Conservation (phyloP, 2,329 filamentous ascomycete genomes). For the Sclerotinia trifoliorum region DNA sequence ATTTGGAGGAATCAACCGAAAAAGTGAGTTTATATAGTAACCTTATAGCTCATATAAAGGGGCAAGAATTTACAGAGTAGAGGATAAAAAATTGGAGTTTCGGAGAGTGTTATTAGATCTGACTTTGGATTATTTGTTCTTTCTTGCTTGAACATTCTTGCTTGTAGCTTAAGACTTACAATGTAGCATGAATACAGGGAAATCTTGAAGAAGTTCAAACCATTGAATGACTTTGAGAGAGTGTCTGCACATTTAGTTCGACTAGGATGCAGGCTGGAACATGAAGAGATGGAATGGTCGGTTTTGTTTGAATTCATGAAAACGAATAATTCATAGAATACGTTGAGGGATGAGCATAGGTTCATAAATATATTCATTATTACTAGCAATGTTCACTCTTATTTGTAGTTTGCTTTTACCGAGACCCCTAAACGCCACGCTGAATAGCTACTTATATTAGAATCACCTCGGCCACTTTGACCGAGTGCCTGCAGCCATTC, state of each 20-base stretch:
- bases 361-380: constrained; percentile 1
- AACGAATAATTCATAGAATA: background rate
- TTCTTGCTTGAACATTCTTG: background rate
- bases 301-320: background rate
- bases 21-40: too few species aligned
- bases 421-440: background rate
- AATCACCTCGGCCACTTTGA: background rate
- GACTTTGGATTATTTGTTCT: too few species aligned
- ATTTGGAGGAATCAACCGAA: too few species aligned
- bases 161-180: too few species aligned
- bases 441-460: background rate
- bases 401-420: background rate
- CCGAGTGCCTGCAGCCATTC: background rate
- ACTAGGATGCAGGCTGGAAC: background rate
- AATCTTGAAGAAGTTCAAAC: background rate
- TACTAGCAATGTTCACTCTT: constrained; percentile 3
- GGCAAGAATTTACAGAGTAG: too few species aligned
- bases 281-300: background rate
- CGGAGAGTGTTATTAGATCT: too few species aligned
- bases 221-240: background rate
- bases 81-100: too few species aligned
- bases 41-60: too few species aligned
- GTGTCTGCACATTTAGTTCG: background rate
- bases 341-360: background rate
- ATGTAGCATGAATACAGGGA: background rate